Evolutionary conservation across 2,329 filamentous ascomycete genomes (phyloP), one percentile per base, ranked within the genome.

Genomic region (Lachnellula occidentalis): DNA sequence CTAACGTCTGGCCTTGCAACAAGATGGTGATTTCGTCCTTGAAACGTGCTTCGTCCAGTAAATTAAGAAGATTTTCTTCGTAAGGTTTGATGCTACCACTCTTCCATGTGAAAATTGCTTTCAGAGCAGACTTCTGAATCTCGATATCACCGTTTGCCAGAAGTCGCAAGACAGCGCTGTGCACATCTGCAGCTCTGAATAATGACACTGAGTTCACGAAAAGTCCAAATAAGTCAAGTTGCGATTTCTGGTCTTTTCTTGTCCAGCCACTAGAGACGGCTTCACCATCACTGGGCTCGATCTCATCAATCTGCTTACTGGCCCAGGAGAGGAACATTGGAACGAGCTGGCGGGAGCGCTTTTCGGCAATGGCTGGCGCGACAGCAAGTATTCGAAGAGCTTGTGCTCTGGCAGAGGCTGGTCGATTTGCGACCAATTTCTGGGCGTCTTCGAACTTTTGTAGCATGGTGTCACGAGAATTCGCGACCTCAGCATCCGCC

Each of bases 21-120:
- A 99, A 87, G 4, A 94, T 83, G 0, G 90, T 87, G n/a, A 99
- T 79, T 68, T 97, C 92, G 66, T 97, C 94, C 66, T 91, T 90
- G 73, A 97, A 96, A 48, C 89, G 82, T 22, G 88, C 85, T 59
- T 97, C 94, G 61, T 99, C 94, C 8, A 97, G 80, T 2, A 99
- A 77, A 63, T 90, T 92, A 58, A 90, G 80, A 22, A 99, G 73
- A 62, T 92, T 90, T 62, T 96, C 91, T 64, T 91, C 83, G 66
- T 97, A 96, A 0, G 85, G 79, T 56, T 79, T 80, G 48, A 99
- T 77, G 8, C 80, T 83, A 2, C 86, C 78, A 55, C 88, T 82
- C 69, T 96, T 97, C 92, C 94, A 99, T 0, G 90, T 83, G 50
- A 96, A 77, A 7, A 99, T 81, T 8, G 87, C 88, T 69, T 91